Percentiles rank a stretch among this genome's conserved stretches.
Conservation (phyloP, 805 yeast genomes). For the Starmerella bacillaris region DNA sequence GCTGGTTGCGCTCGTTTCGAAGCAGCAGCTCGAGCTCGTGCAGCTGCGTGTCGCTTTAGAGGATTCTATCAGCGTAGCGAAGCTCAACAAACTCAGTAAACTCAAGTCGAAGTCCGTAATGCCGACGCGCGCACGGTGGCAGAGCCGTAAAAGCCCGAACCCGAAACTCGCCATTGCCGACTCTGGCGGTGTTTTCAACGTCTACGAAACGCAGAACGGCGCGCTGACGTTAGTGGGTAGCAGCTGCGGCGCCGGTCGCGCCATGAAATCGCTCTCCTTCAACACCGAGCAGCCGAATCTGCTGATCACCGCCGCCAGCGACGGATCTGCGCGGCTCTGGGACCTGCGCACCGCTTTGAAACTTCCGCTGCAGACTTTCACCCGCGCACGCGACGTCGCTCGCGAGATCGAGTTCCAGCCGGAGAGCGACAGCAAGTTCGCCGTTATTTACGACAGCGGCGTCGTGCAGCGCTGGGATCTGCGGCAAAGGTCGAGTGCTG, state of each 20-base stretch:
- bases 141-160: not conserved
- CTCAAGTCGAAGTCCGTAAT: not conserved
- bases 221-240: slow-evolving; percentile 16
- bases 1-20: not conserved
- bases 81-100: not conserved
- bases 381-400: slow-evolving; percentile 54
- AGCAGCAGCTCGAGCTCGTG: not conserved
- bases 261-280: slow-evolving; percentile 44
- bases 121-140: slow-evolving; percentile 1
- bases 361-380: slow-evolving; percentile 34
- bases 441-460: slow-evolving; percentile 79
- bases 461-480: slow-evolving; percentile 72
- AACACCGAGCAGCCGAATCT: slow-evolving; percentile 33
- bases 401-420: slow-evolving; percentile 40
- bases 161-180: slow-evolving; percentile 18
- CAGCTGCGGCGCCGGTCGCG: slow-evolving; percentile 22
- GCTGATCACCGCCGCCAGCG: slow-evolving; percentile 56
- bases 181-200: slow-evolving; percentile 21
- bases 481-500: slow-evolving; percentile 45
- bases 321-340: slow-evolving; percentile 68
- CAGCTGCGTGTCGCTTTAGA: not conserved
- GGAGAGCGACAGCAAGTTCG: slow-evolving; percentile 35
- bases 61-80: too few species aligned
- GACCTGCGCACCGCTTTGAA: slow-evolving; percentile 45
- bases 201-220: slow-evolving; percentile 20